phyloP scores from a whole-genome alignment of 2,329 filamentous ascomycete species.

The Epichloe aotearoae region DNA sequence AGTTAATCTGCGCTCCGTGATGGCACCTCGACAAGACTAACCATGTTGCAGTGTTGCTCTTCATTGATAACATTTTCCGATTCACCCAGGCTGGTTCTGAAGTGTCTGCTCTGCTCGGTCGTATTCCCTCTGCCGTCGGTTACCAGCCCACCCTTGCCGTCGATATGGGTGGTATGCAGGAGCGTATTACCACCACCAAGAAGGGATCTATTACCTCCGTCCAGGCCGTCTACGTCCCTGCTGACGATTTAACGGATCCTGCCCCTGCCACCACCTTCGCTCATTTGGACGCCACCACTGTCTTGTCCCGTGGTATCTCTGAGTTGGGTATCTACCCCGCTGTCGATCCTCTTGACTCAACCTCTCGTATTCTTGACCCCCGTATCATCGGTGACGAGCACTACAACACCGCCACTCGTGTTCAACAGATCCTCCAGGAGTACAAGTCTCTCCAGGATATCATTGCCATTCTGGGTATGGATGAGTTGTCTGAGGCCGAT shows the following conservation, averaged over 20 bases:
- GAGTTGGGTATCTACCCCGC: constrained; percentile 99
- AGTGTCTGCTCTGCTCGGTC: constrained; percentile 96
- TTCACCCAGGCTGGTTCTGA: constrained; percentile 99
- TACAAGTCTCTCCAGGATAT: constrained; percentile 99
- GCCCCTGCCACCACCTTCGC: constrained; percentile 98
- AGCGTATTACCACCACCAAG: constrained; percentile 98
- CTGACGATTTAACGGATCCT: constrained; percentile 99
- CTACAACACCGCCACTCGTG: constrained; percentile 86
- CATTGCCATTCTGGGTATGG: constrained; percentile 99
- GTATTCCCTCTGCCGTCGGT: constrained; percentile 99
- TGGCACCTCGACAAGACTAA: not conserved
- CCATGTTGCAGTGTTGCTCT: constrained; percentile 64
- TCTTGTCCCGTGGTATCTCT: constrained; percentile 99
- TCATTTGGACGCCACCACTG: constrained; percentile 99
- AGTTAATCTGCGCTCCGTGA: constrained; percentile 17
- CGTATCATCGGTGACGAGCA: constrained; percentile 97
- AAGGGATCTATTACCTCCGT: constrained; percentile 99
- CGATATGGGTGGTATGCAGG: constrained; percentile 99
- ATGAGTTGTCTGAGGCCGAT: constrained; percentile 96
- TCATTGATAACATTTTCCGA: constrained; percentile 99
- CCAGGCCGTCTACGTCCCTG: constrained; percentile 99
- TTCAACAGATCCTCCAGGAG: constrained; percentile 99
- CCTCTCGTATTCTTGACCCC: constrained; percentile 97
- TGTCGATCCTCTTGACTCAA: constrained; percentile 98
- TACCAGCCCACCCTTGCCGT: constrained; percentile 98